These are phyloP conservation scores for Trametes sanguinea DNA, from an alignment of 768 basidiomycete species.

Conservation along the genomic window DNA sequence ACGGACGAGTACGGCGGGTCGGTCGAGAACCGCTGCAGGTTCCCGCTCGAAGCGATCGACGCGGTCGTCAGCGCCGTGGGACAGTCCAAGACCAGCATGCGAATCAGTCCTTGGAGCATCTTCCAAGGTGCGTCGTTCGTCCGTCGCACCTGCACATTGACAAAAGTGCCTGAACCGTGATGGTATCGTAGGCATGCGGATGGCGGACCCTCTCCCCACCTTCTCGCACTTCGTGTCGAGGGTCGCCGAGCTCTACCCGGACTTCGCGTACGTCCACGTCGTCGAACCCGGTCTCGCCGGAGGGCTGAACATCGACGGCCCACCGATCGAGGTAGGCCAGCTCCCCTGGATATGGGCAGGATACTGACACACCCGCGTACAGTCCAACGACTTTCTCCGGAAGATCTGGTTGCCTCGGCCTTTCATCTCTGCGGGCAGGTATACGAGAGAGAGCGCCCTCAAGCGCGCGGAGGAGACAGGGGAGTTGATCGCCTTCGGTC, in stretches of 20 bases:
- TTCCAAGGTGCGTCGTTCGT: conserved; percentile 38
- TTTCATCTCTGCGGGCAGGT: conserved; percentile 22
- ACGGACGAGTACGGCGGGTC: conserved; percentile 53
- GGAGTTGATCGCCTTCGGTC: conserved; percentile 29
- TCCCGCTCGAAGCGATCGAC: conserved; percentile 46
- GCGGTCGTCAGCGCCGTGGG: conserved; percentile 45
- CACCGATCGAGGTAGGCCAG: conserved; percentile 5
- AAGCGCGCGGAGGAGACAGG: conserved; percentile 21
- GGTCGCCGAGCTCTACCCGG: conserved; percentile 40
- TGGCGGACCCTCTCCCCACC: conserved; percentile 53
- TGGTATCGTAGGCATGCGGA: conserved; percentile 42
- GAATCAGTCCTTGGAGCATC: conserved; percentile 38
- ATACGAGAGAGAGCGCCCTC: conserved; percentile 25
- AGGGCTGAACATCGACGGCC: neutral
- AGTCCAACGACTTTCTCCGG: conserved; percentile 26
- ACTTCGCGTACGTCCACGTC: conserved; percentile 43
- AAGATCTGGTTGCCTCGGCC: conserved; percentile 21
- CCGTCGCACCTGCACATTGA: conserved; percentile 2
- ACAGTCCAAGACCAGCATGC: conserved; percentile 41
- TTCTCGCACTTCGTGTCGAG: conserved; percentile 48
- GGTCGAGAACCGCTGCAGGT: conserved; percentile 48
- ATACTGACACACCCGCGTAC: no score
- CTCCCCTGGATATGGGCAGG: no score
- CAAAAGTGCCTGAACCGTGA: neutral
- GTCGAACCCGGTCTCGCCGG: conserved; percentile 28